Evolutionary conservation across 1,284 basidiomycete species (phyloP).

Genomic region (Heterobasidion annosum): DNA sequence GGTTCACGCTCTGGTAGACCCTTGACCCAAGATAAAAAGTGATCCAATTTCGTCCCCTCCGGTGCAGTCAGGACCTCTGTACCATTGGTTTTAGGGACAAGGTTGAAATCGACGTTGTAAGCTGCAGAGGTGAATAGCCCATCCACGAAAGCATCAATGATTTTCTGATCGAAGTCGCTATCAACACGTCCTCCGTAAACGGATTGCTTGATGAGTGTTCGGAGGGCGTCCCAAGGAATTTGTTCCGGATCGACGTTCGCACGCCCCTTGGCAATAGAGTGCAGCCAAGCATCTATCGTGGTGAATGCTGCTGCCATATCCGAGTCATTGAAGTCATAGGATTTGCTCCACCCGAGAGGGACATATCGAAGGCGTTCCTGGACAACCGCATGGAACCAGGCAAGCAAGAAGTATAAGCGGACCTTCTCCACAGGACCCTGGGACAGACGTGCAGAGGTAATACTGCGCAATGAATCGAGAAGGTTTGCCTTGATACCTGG

Average conservation of each 20-base stretch:
- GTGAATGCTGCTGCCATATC: conserved; percentile 90
- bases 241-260: conserved; percentile 84
- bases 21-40: conserved; percentile 85
- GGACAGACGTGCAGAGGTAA: conserved; percentile 58
- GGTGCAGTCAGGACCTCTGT: conserved; percentile 63
- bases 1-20: conserved; percentile 85
- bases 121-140: conserved; percentile 78
- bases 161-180: conserved; percentile 88
- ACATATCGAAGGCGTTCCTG: conserved; percentile 94
- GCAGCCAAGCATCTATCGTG: conserved; percentile 88
- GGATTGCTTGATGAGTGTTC: conserved; percentile 87
- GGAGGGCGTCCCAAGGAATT: conserved; percentile 90
- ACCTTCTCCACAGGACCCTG: conserved; percentile 88
- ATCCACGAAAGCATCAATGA: conserved; percentile 89
- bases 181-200: conserved; percentile 92
- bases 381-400: conserved; percentile 96
- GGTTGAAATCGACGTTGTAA: conserved; percentile 87
- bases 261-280: conserved; percentile 71
- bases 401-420: conserved; percentile 88
- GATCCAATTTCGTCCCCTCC: conserved; percentile 85
- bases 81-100: conserved; percentile 63
- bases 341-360: conserved; percentile 92
- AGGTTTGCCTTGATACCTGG: conserved; percentile 94
- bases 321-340: conserved; percentile 97
- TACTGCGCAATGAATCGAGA: conserved; percentile 80